Conservation (phyloP, 495 filamentous ascomycete species). For the Cercophora scortea region DNA sequence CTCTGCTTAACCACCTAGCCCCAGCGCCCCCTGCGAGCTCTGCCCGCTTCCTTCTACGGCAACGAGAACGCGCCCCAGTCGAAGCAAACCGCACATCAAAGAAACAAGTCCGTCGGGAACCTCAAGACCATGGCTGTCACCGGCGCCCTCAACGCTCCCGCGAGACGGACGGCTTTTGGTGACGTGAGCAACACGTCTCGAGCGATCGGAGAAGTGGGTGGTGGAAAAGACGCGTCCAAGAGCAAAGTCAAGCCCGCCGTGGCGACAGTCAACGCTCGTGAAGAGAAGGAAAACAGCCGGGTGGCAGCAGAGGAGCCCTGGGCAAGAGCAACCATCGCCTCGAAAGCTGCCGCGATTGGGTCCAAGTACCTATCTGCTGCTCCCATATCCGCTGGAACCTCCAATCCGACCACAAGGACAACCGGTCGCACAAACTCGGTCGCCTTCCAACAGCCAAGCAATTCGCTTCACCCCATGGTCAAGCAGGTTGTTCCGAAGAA, state of each 20-base stretch:
- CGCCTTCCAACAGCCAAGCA: constrained; percentile 1
- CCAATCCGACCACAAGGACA: constrained; percentile 5
- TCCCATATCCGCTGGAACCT: background rate
- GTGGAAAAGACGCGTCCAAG: constrained; percentile 36
- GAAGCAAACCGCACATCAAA: constrained; percentile 62
- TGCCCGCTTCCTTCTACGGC: constrained; percentile 47
- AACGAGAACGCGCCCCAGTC: constrained; percentile 66
- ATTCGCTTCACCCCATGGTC: constrained; percentile 8
- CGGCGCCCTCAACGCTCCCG: constrained; percentile 54
- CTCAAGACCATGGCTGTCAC: constrained; percentile 49
- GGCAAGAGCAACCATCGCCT: background rate
- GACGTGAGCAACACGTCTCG: constrained; percentile 72
- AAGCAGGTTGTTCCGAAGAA: constrained; percentile 53
- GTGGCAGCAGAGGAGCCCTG: background rate
- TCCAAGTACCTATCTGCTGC: constrained; percentile 8
- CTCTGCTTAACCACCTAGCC: constrained; percentile 46
- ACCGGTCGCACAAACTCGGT: background rate
- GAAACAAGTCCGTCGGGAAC: constrained; percentile 72
- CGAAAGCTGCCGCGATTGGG: constrained; percentile 4
- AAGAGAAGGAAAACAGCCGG: constrained; percentile 34
- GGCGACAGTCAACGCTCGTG: constrained; percentile 25
- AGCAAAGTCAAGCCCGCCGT: constrained; percentile 14
- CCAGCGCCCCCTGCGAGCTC: constrained; percentile 54
- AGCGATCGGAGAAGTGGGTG: constrained; percentile 34
- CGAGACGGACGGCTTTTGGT: constrained; percentile 69